These are phyloP conservation scores for Heliamphora pulchella DNA, from an alignment of 179 eudicot genomes.

Conservation along the genomic window DNA sequence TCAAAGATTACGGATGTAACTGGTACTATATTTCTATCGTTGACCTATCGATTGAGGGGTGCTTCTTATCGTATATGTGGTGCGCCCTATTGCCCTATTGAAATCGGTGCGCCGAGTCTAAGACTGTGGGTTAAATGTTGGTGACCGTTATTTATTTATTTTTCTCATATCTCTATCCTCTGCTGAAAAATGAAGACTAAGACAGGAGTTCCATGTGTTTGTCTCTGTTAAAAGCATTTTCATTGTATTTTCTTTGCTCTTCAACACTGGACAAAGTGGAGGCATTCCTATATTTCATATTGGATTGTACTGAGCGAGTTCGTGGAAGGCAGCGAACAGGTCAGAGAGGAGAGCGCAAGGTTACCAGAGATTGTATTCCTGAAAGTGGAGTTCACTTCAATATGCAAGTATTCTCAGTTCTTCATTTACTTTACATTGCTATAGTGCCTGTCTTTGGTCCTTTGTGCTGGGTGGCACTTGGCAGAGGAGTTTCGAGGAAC, in stretches of 20 bases:
- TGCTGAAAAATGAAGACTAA: neutral
- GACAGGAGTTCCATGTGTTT: neutral
- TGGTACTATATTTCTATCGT: too few relatives aligned
- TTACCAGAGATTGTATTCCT: neutral
- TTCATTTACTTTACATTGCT: neutral
- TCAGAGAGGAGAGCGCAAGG: neutral
- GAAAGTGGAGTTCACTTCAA: neutral
- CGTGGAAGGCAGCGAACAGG: neutral
- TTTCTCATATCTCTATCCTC: too few relatives aligned
- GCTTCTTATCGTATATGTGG: too few relatives aligned
- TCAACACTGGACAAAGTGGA: neutral
- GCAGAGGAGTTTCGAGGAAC: slow-evolving; percentile 8
- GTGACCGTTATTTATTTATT: too few relatives aligned
- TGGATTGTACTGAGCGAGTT: neutral
- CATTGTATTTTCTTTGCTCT: neutral
- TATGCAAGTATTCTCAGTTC: neutral
- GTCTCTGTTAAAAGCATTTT: neutral
- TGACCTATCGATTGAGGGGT: too few relatives aligned
- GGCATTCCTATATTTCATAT: neutral
- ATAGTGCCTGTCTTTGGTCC: neutral
- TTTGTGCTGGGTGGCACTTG: neutral
- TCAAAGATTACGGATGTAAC: too few relatives aligned
- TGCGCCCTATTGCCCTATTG: neutral
- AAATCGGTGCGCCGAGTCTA: too few relatives aligned
- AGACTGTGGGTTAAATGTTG: too few relatives aligned